Conservation (phyloP, 2,329 filamentous ascomycete genomes). For the Fusarium oxysporum region DNA sequence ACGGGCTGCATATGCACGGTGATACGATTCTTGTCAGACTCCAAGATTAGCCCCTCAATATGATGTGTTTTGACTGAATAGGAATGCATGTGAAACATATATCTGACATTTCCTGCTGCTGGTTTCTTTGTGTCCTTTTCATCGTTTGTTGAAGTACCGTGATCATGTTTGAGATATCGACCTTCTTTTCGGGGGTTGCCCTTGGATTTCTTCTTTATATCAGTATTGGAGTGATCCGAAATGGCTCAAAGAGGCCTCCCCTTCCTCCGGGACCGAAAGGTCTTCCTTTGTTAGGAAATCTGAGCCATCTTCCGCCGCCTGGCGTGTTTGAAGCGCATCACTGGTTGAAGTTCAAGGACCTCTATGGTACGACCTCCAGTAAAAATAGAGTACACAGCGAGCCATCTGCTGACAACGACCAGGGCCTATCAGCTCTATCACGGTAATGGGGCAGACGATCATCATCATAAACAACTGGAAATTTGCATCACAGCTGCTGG, state of each 20-base stretch:
- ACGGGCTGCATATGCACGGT: background rate
- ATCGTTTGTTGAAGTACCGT: too few species aligned
- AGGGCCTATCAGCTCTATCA: slow-evolving; percentile 48
- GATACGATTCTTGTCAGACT: background rate
- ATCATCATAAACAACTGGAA: slow-evolving; percentile 55
- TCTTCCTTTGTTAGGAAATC: slow-evolving; percentile 26
- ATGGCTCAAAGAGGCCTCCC: background rate
- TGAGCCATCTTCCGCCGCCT: slow-evolving; percentile 23
- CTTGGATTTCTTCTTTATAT: background rate
- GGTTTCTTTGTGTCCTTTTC: too few species aligned
- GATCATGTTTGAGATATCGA: background rate
- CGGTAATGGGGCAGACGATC: slow-evolving; percentile 54
- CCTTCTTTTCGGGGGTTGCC: background rate
- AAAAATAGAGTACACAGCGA: rapidly evolving
- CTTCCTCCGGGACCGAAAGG: slow-evolving; percentile 34
- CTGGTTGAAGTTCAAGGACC: slow-evolving; percentile 35
- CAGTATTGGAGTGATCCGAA: background rate
- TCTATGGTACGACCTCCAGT: slow-evolving; percentile 7
- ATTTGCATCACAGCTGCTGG: slow-evolving; percentile 53
- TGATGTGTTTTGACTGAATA: background rate
- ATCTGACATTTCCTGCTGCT: rapidly evolving
- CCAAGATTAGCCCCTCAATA: background rate
- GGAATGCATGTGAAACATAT: rapidly evolving
- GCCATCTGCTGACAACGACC: rapidly evolving
- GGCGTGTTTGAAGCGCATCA: slow-evolving; percentile 25